Evolutionary conservation across 768 basidiomycete species (phyloP).

Genomic region (Calocybe gangraenosa): DNA sequence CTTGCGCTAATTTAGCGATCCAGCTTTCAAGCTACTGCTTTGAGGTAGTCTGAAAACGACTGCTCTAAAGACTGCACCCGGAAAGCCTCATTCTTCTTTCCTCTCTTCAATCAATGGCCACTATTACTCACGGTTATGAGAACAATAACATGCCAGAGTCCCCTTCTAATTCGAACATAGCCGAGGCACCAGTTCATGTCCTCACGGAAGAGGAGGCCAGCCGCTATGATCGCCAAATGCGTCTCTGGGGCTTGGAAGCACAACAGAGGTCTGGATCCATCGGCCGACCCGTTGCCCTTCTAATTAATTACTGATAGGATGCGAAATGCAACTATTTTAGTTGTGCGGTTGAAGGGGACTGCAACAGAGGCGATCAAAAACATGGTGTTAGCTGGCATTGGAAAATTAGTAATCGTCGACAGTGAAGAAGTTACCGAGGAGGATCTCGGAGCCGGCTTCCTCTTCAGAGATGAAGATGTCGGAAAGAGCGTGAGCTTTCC

Average conservation of each 20-base stretch:
- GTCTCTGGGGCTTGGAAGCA: constrained; percentile 97
- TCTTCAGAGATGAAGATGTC: constrained; percentile 91
- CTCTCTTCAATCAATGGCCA: neutral
- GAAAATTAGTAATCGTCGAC: constrained; percentile 84
- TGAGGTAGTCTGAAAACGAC: neutral
- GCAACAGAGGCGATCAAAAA: constrained; percentile 97
- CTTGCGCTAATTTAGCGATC: too few species aligned
- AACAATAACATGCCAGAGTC: constrained; percentile 5
- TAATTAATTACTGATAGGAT: constrained; percentile 51
- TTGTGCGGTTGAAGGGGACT: constrained; percentile 73
- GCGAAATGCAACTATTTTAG: constrained; percentile 87
- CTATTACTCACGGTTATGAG: constrained; percentile 5
- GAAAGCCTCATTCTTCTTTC: neutral
- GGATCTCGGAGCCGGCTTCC: constrained; percentile 90
- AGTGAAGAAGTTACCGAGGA: constrained; percentile 68
- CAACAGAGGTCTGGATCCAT: constrained; percentile 64
- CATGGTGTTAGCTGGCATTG: constrained; percentile 94
- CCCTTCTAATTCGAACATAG: constrained; percentile 6
- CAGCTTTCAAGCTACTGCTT: too few species aligned
- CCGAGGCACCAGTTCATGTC: constrained; percentile 25
- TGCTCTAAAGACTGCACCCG: neutral
- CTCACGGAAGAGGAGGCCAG: constrained; percentile 72
- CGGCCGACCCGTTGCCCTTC: constrained; percentile 8
- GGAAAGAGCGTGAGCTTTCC: constrained; percentile 69
- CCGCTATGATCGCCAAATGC: constrained; percentile 94